Evolutionary conservation across 352 stramenopile genomes (phyloP), one percentile per base, ranked within the genome.

Genomic region (Phytophthora fragariaefolia): DNA sequence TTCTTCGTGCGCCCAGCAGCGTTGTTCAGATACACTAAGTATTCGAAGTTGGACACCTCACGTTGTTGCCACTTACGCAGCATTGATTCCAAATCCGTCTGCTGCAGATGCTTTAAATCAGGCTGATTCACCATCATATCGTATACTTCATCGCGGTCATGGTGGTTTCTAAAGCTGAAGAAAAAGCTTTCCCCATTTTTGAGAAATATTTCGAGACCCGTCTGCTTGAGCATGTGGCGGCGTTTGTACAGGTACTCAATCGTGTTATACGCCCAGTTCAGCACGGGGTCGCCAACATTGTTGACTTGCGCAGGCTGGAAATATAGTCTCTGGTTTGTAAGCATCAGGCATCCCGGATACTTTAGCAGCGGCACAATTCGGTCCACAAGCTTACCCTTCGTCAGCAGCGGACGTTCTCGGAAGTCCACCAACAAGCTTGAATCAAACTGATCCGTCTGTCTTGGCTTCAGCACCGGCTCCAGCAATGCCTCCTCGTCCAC

Each of bases 41-140:
- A 98, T 36, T 96, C 88, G 49, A 96, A 99, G 64, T 99, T 99
- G 6, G 92, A 98, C 24, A 99, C 87, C 38, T 93, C 83, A 2
- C 83, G 76, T 10, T 76, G 74, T 53, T 96, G 89, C 89, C 89
- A 96, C 61, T 92, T 92, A 36, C 80, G 76, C 46, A 95, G 32
- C 88, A 95, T 96, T 15, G 80, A 86, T 45, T 90, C 79, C 13
- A 94, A 36, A 26, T 91, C 80, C 1, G 81, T 85, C 30, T 85
- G 81, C 49, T 87, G 79, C 27, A 91, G 46, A 7, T 77, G 80
- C 40, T 85, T 80, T 2, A 94, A 47, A 43, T 89, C 81, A 6
- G 85, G 85, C 47, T 95, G 86, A 17, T 72, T 84, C 9, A 96
- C 55, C 83, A 96, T 92, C 70, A 95, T 85, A 23, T 91, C 76